These are phyloP conservation scores for Elongisporangium senticosum DNA, from an alignment of 352 stramenopile genomes.

Conservation along the genomic window DNA sequence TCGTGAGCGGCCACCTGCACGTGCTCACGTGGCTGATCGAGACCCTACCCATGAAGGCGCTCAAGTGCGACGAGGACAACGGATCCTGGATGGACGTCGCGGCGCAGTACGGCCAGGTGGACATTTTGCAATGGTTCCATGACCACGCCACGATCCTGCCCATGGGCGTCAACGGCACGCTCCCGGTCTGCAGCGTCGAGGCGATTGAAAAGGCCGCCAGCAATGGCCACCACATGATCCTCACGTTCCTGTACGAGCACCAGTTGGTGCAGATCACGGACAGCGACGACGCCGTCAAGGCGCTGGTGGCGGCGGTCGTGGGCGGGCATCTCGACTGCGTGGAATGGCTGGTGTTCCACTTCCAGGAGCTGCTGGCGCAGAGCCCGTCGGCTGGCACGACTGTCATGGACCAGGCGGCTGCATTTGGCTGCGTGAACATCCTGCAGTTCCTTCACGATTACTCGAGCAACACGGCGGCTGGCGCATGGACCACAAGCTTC, in stretches of 20 bases:
- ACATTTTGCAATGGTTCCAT: conserved; percentile 63
- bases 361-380: conserved; percentile 28
- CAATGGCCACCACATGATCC: conserved; percentile 54
- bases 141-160: conserved; percentile 48
- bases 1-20: conserved; percentile 46
- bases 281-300: conserved; percentile 45
- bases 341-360: conserved; percentile 50
- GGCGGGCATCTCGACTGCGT: conserved; percentile 48
- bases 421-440: conserved; percentile 47
- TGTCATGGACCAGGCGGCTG: conserved; percentile 50
- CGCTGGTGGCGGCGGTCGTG: conserved; percentile 44
- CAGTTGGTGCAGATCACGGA: conserved; percentile 39
- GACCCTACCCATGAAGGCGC: conserved; percentile 49
- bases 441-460: conserved; percentile 42
- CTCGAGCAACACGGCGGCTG: conserved; percentile 14
- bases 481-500: conserved; percentile 37
- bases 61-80: conserved; percentile 57
- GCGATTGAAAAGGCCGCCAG: conserved; percentile 59
- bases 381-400: conserved; percentile 22
- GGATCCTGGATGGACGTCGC: conserved; percentile 73
- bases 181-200: conserved; percentile 42
- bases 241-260: conserved; percentile 51
- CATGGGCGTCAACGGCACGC: conserved; percentile 46
- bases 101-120: conserved; percentile 56
- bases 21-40: conserved; percentile 61